Conservation (phyloP, 345 rosid genomes). For the Eucalyptus tenuipes region DNA sequence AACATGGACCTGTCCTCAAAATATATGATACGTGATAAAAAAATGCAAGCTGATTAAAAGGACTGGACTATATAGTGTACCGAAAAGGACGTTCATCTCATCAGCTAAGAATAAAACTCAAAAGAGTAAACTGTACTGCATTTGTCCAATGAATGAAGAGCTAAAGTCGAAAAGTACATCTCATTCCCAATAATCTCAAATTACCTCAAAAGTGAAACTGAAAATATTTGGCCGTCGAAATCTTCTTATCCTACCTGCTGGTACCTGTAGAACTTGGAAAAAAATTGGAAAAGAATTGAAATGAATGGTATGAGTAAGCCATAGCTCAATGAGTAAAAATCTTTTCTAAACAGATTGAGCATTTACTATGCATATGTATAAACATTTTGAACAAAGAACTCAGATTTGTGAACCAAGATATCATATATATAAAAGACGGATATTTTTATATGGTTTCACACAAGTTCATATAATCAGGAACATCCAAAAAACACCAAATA, state of each 20-base stretch:
- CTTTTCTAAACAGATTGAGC: neutral
- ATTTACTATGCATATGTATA: neutral
- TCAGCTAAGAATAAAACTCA: neutral
- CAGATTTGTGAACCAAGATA: neutral
- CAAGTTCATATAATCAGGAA: neutral
- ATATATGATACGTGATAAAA: neutral
- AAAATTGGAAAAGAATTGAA: neutral
- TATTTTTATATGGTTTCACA: neutral
- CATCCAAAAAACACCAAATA: neutral
- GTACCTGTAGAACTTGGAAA: neutral
- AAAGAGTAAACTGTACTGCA: accelerated
- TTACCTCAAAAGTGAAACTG: neutral
- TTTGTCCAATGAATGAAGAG: neutral
- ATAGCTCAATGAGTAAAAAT: neutral
- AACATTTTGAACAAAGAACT: neutral
- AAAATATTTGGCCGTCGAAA: neutral
- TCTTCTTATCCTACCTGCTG: neutral
- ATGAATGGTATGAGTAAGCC: neutral
- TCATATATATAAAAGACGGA: neutral
- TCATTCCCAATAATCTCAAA: neutral
- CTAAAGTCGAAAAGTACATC: neutral
- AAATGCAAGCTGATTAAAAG: neutral
- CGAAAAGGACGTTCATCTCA: neutral
- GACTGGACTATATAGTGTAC: neutral
- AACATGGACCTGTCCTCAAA: neutral